phyloP scores from a whole-genome alignment of 257 asterid species.

The Leonotis leonurus region DNA sequence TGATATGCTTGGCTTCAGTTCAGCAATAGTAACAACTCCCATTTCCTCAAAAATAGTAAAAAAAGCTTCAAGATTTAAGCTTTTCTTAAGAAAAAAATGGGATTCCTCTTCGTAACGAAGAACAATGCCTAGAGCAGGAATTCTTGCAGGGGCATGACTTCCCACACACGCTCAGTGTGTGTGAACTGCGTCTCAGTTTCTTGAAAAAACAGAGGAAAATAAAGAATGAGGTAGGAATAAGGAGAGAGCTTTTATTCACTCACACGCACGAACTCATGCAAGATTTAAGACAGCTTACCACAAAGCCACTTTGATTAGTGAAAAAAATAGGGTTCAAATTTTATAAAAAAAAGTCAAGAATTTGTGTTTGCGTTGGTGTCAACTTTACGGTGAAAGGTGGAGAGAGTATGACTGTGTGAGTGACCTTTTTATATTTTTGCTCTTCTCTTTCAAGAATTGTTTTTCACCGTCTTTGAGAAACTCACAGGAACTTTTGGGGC shows the following conservation, averaged over 20 bases:
- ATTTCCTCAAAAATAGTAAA: conserved; percentile 31
- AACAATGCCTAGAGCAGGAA: not conserved
- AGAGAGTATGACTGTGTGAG: conserved; percentile 16
- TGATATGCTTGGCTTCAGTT: conserved; percentile 73
- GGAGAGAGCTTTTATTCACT: conserved; percentile 23
- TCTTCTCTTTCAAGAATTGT: not conserved
- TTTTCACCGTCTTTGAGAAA: conserved; percentile 3
- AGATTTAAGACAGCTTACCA: conserved; percentile 19
- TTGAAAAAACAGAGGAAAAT: not conserved
- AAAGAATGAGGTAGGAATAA: conserved; percentile 10
- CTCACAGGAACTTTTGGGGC: conserved; percentile 48
- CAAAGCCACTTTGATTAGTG: conserved; percentile 25
- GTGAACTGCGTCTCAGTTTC: conserved; percentile 8
- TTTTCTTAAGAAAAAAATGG: not conserved
- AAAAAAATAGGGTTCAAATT: conserved; percentile 3
- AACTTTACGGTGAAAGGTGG: conserved; percentile 83
- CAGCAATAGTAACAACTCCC: conserved; percentile 79
- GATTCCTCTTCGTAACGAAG: not conserved
- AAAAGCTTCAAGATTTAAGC: conserved; percentile 15
- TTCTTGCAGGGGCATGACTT: conserved; percentile 15
- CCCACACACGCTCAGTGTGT: conserved; percentile 24
- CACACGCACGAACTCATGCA: conserved; percentile 42
- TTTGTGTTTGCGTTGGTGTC: conserved; percentile 36
- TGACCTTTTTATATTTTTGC: not conserved
- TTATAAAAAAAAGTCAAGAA: conserved; percentile 36